Percentiles rank a stretch among this genome's conserved stretches.
phyloP scores from a whole-genome alignment of 2,329 filamentous ascomycete genomes.

The Fusarium sp. region DNA sequence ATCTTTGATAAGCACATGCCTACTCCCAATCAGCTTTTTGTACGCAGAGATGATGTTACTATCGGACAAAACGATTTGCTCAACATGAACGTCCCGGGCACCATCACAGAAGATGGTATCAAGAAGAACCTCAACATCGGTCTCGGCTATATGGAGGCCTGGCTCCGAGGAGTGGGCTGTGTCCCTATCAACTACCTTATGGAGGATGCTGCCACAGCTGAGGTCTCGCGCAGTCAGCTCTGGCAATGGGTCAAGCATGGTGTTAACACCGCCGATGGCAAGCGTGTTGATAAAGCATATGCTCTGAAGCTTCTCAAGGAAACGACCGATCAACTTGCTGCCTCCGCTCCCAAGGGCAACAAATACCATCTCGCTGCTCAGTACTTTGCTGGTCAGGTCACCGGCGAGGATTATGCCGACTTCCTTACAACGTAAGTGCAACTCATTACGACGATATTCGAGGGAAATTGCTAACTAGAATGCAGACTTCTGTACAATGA shows the following conservation, averaged over 20 bases:
- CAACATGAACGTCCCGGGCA: constrained; percentile 97
- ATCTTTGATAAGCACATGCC: constrained; percentile 99
- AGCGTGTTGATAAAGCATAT: constrained; percentile 93
- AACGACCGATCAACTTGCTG: constrained; percentile 79
- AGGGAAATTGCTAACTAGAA: constrained; percentile 11
- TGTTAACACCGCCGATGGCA: constrained; percentile 84
- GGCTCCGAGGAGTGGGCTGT: constrained; percentile 93
- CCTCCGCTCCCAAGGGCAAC: constrained; percentile 85
- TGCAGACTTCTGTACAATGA: constrained; percentile 85
- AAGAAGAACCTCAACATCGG: constrained; percentile 98
- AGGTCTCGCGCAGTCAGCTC: constrained; percentile 92
- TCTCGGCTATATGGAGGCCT: constrained; percentile 98
- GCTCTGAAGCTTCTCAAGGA: constrained; percentile 88
- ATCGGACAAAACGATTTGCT: constrained; percentile 90
- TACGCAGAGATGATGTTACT: constrained; percentile 88
- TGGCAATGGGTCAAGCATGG: constrained; percentile 92
- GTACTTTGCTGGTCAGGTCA: constrained; percentile 93
- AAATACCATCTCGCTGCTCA: constrained; percentile 91
- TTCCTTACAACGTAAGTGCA: constrained; percentile 83
- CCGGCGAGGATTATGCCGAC: constrained; percentile 96
- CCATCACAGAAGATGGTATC: constrained; percentile 93
- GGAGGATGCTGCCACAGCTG: constrained; percentile 97
- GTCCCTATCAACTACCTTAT: constrained; percentile 98
- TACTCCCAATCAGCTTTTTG: constrained; percentile 94
- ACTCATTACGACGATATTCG: not conserved